A percentile compares a stretch with the other conserved stretches of the same genome.
Evolutionary conservation across 805 yeast species (phyloP).

Genomic region (Wickerhamomyces queroliae): DNA sequence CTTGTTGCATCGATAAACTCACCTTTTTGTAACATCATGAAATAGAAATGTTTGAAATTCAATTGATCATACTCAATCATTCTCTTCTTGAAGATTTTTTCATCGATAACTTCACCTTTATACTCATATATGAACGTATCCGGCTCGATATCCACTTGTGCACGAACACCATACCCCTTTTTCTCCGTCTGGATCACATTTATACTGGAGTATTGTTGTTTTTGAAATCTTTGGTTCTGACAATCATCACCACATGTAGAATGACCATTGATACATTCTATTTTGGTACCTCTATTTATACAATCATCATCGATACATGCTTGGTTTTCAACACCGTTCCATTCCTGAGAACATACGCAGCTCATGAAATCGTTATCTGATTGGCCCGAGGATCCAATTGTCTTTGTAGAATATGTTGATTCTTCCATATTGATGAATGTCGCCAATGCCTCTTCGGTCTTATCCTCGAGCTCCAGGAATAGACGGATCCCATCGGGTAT

Average conservation of each 20-base stretch:
- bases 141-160: conserved; percentile 49
- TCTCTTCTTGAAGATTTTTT: conserved; percentile 63
- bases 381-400: conserved; percentile 62
- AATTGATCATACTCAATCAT: conserved; percentile 68
- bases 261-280: conserved; percentile 79
- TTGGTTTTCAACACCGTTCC: conserved; percentile 34
- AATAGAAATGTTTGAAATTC: conserved; percentile 78
- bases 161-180: conserved; percentile 89
- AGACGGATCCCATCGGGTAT: conserved; percentile 17
- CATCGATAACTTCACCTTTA: conserved; percentile 90
- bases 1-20: conserved; percentile 93
- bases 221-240: conserved; percentile 85
- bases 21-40: conserved; percentile 91
- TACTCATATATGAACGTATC: conserved; percentile 85
- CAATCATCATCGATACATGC: conserved; percentile 91
- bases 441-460: conserved; percentile 61
- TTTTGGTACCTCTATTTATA: conserved; percentile 86
- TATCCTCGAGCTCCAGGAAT: conserved; percentile 39
- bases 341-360: conserved; percentile 74
- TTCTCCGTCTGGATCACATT: conserved; percentile 75
- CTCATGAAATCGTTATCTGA: conserved; percentile 80
- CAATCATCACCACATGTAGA: conserved; percentile 71
- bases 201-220: conserved; percentile 64
- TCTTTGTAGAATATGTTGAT: conserved; percentile 57
- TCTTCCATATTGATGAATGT: conserved; percentile 51